phyloP scores from a whole-genome alignment of 371 early-diverging fungal species.

The Basidiobolus meristosporus region DNA sequence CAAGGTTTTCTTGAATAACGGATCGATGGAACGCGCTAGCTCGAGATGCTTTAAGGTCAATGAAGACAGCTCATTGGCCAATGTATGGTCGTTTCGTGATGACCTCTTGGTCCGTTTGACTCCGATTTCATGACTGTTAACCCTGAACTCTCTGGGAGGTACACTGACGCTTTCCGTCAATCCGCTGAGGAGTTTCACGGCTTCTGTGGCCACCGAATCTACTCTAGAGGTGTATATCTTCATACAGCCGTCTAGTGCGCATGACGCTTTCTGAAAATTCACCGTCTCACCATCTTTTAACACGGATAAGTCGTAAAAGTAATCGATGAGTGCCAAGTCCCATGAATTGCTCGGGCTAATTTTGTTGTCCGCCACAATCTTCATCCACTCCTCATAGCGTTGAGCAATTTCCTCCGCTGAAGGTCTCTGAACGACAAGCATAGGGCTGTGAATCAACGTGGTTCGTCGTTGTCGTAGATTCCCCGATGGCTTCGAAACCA shows the following conservation, averaged over 20 bases:
- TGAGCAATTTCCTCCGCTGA: constrained; percentile 6
- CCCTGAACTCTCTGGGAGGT: too few relatives aligned
- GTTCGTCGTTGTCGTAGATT: too few relatives aligned
- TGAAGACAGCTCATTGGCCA: constrained; percentile 58
- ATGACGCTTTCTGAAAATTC: constrained; percentile 99
- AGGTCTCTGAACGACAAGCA: constrained; percentile 2
- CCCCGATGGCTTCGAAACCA: too few relatives aligned
- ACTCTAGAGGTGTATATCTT: constrained; percentile 98
- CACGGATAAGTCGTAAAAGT: constrained; percentile 90
- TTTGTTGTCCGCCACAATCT: constrained; percentile 95
- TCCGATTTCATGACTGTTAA: too few relatives aligned
- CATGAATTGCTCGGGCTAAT: constrained; percentile 94
- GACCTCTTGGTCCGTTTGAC: background rate
- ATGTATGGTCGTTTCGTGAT: constrained; percentile 30
- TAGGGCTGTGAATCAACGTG: too few relatives aligned
- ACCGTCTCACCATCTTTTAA: constrained; percentile 89
- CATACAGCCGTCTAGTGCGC: constrained; percentile 96
- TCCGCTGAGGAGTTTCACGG: constrained; percentile 80
- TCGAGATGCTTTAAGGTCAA: constrained; percentile 78
- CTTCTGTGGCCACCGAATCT: constrained; percentile 93
- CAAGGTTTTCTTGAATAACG: constrained; percentile 89
- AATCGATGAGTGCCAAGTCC: constrained; percentile 96
- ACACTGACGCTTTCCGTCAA: constrained; percentile 51
- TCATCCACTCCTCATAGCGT: constrained; percentile 81
- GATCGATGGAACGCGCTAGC: constrained; percentile 82